Percentiles rank a stretch among this genome's conserved stretches.
phyloP scores from a whole-genome alignment of 331 rosid genomes.

The Malus hybrid region DNA sequence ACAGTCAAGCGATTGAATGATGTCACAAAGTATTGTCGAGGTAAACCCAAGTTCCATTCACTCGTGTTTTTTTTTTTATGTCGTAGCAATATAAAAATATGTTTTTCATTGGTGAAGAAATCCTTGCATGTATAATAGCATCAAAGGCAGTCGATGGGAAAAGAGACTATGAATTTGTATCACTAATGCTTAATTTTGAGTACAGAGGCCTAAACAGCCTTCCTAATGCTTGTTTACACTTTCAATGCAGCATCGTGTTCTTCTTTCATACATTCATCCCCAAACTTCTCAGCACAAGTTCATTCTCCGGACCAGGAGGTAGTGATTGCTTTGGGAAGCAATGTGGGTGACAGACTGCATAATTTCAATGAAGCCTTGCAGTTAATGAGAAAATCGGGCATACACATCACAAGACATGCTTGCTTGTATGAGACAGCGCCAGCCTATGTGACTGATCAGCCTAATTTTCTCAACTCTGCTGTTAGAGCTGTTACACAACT shows the following conservation, averaged over 20 bases:
- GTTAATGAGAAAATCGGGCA: constrained; percentile 60
- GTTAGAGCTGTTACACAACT: constrained; percentile 75
- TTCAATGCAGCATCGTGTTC: constrained; percentile 37
- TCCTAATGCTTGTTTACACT: constrained; percentile 11
- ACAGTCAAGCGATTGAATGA: constrained; percentile 15
- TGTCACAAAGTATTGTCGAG: constrained; percentile 31
- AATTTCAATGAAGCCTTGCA: constrained; percentile 78
- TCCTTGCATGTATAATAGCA: not conserved
- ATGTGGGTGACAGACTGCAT: constrained; percentile 70
- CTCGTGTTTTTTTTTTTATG: not conserved
- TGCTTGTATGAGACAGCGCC: constrained; percentile 92
- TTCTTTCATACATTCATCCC: constrained; percentile 37
- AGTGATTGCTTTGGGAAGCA: constrained; percentile 90
- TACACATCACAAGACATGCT: constrained; percentile 66
- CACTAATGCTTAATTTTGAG: not conserved
- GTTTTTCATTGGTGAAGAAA: not conserved
- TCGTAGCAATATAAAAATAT: no score
- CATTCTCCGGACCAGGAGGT: constrained; percentile 76
- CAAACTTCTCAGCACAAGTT: constrained; percentile 40
- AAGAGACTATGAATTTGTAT: not conserved
- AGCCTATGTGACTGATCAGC: constrained; percentile 83
- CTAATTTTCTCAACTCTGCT: constrained; percentile 80
- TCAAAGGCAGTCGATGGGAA: not conserved
- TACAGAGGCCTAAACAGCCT: not conserved
- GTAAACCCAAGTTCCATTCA: constrained; percentile 23